phyloP scores from a whole-genome alignment of 108 stramenopile species.

The Cylindrotheca fusiformis region DNA sequence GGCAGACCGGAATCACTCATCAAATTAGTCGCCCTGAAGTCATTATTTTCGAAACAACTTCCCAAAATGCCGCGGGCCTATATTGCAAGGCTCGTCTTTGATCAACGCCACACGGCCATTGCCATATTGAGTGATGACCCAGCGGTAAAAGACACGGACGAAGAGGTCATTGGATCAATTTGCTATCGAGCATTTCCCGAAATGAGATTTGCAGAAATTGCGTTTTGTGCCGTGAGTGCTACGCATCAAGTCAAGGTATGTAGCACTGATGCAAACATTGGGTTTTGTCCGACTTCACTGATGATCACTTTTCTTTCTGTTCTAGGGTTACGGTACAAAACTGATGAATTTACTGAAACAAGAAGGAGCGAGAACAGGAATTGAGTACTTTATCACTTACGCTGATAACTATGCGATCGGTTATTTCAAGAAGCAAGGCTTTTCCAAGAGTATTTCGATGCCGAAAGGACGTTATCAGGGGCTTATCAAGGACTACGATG shows the following conservation, averaged over 20 bases:
- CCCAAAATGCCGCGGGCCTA: constrained; percentile 98
- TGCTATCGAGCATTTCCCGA: constrained; percentile 93
- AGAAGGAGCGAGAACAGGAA: constrained; percentile 76
- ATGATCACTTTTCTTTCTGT: not conserved
- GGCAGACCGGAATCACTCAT: constrained; percentile 70
- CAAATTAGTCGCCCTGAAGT: constrained; percentile 90
- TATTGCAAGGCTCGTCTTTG: constrained; percentile 97
- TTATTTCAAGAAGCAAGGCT: constrained; percentile 98
- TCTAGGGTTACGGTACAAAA: constrained; percentile 92
- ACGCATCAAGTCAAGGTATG: constrained; percentile 81
- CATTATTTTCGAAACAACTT: constrained; percentile 94
- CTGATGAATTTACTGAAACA: constrained; percentile 98
- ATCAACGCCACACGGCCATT: constrained; percentile 88
- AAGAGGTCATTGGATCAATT: constrained; percentile 95
- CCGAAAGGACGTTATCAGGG: constrained; percentile 84
- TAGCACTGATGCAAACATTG: not conserved
- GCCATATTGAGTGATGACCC: constrained; percentile 78
- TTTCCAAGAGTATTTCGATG: constrained; percentile 85
- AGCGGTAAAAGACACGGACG: constrained; percentile 59
- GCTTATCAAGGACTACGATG: constrained; percentile 99
- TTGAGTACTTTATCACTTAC: constrained; percentile 97
- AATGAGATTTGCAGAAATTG: constrained; percentile 97
- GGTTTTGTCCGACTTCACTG: not conserved
- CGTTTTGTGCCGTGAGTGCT: constrained; percentile 96
- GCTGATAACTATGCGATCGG: constrained; percentile 99